These are phyloP conservation scores for Pyrrhoderma lamaoense DNA, from an alignment of 1,284 basidiomycete species.

Conservation along the genomic window DNA sequence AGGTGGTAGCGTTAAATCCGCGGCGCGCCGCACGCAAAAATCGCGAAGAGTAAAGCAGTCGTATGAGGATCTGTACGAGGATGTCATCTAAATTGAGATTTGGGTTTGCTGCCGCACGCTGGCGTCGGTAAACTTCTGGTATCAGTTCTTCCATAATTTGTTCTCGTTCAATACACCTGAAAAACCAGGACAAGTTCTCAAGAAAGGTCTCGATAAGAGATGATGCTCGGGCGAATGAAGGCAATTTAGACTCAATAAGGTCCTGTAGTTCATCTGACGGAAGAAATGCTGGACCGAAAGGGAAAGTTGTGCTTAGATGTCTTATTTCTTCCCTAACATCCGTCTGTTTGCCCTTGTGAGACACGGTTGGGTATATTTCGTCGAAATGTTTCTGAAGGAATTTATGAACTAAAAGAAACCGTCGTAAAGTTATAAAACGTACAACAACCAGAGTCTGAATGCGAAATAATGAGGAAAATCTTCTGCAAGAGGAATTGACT, in stretches of 20 bases:
- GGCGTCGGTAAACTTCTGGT: slow-evolving; percentile 3
- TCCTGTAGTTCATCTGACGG: slow-evolving; percentile 4
- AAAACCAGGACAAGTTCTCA: slow-evolving; percentile 24
- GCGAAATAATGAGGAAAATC: neutral
- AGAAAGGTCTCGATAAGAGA: slow-evolving; percentile 22
- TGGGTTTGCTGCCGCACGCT: neutral
- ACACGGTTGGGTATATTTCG: neutral
- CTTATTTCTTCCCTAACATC: neutral
- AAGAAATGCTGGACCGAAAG: slow-evolving; percentile 2
- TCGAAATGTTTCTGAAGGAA: neutral
- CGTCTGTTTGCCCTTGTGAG: neutral
- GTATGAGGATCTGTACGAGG: slow-evolving; percentile 7
- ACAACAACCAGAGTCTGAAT: neutral
- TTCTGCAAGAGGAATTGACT: slow-evolving; percentile 1
- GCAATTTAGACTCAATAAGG: slow-evolving; percentile 15
- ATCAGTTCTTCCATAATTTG: slow-evolving; percentile 19
- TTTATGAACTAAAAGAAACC: neutral
- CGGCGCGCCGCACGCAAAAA: slow-evolving; percentile 21
- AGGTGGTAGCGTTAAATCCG: slow-evolving; percentile 21
- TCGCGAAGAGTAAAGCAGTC: slow-evolving; percentile 19
- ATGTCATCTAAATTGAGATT: neutral
- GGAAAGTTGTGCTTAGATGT: slow-evolving; percentile 9
- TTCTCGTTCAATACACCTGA: slow-evolving; percentile 15
- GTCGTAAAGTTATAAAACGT: neutral
- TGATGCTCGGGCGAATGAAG: slow-evolving; percentile 20